Evolutionary conservation across 129 eudicot species (phyloP).

Genomic region (Flaveria sonorensis): DNA sequence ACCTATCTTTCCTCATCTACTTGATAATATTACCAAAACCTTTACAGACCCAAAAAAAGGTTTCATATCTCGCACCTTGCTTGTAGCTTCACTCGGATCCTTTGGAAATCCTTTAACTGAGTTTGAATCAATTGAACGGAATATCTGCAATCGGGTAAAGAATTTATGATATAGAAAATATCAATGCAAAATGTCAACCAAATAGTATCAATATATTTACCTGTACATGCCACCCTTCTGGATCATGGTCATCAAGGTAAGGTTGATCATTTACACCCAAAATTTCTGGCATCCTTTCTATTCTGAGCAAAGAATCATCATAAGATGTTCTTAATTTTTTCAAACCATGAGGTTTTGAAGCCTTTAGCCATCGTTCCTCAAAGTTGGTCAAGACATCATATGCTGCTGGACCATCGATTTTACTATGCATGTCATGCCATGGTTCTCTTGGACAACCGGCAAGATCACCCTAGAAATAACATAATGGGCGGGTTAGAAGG

Average conservation of each 20-base stretch:
- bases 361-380: conserved; percentile 83
- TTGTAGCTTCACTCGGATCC: background rate
- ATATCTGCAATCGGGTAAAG: conserved; percentile 48
- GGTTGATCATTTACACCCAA: conserved; percentile 55
- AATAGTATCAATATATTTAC: conserved; percentile 33
- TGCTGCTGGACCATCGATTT: conserved; percentile 95
- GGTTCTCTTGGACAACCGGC: conserved; percentile 94
- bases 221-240: conserved; percentile 85
- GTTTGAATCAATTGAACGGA: conserved; percentile 52
- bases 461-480: conserved; percentile 45
- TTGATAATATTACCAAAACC: background rate
- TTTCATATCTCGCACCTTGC: conserved; percentile 5
- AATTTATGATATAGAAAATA: background rate
- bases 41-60: background rate
- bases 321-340: conserved; percentile 55
- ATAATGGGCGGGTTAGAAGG: background rate
- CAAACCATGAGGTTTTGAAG: conserved; percentile 80
- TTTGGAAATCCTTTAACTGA: conserved; percentile 6
- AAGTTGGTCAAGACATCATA: conserved; percentile 81
- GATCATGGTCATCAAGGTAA: conserved; percentile 54
- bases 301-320: conserved; percentile 69
- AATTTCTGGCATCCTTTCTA: conserved; percentile 73
- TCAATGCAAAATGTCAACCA: background rate
- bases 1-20: background rate
- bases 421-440: conserved; percentile 93